Evolutionary conservation across 441 rosid genomes (phyloP), one percentile per base, ranked within the genome.

Genomic region (Manihot esculenta): DNA sequence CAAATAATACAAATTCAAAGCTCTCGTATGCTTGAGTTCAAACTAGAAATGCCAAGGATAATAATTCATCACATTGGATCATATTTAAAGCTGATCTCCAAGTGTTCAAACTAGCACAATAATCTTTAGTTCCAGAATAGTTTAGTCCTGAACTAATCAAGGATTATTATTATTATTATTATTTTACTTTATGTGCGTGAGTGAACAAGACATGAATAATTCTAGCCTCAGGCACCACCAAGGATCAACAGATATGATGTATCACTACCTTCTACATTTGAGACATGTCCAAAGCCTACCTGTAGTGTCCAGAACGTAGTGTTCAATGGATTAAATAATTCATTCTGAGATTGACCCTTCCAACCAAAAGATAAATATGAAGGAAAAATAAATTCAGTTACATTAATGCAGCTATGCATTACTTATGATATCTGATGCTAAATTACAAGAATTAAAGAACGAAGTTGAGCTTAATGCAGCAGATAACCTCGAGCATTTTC

Each of bases 221-320:
- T 49, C 69, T 47, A 66, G 26, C 24, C 51, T 26, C 30, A n/a
- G 20, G 55, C 64, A 65, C 59, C 63, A 27, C n/a, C 26, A 67
- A 64, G 21, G 33, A 45, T 26, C 48, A 18, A n/a, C n/a, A n/a
- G n/a, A n/a, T n/a, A n/a, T n/a, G n/a, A n/a, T n/a, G n/a, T n/a
- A n/a, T n/a, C n/a, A n/a, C n/a, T n/a, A n/a, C n/a, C n/a, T n/a
- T n/a, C n/a, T n/a, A n/a, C n/a, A n/a, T n/a, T n/a, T n/a, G n/a
- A n/a, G n/a, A n/a, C n/a, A n/a, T n/a, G n/a, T n/a, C n/a, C n/a
- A n/a, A n/a, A n/a, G n/a, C 21, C 54, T 35, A 35, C 41, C 41
- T 35, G 7, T 30, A 30, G 33, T 1, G 41, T 35, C 41, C 41
- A 2, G 41, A 35, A 35, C 41, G 41, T 35, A 35, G 7, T 35